A percentile compares a stretch with the other conserved stretches of the same genome.
Evolutionary conservation across 495 filamentous ascomycete species (phyloP).

Genomic region (Elasticomyces elasticus): DNA sequence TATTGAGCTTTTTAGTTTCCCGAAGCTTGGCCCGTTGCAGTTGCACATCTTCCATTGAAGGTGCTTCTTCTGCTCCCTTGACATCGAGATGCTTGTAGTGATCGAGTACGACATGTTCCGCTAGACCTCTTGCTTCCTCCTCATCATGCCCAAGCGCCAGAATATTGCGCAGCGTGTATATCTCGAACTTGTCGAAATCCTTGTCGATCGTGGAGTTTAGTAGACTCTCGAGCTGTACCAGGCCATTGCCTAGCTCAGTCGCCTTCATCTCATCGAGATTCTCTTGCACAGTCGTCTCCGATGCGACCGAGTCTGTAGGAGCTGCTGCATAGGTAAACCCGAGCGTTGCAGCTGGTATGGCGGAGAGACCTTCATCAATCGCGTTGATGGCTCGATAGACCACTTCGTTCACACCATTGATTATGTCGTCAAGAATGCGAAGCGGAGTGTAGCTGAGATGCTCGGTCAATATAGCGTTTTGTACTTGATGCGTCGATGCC

Average conservation of each 20-base stretch:
- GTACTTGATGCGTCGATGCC: slow-evolving; percentile 38
- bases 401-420: slow-evolving; percentile 87
- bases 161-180: slow-evolving; percentile 81
- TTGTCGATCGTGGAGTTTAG: slow-evolving; percentile 69
- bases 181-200: slow-evolving; percentile 70
- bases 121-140: slow-evolving; percentile 48
- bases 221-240: slow-evolving; percentile 90
- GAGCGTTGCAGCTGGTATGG: slow-evolving; percentile 57
- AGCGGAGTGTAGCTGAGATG: slow-evolving; percentile 91
- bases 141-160: slow-evolving; percentile 47
- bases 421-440: slow-evolving; percentile 89
- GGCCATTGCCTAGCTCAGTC: slow-evolving; percentile 76
- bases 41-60: slow-evolving; percentile 56
- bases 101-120: slow-evolving; percentile 64
- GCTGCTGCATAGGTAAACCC: slow-evolving; percentile 48
- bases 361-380: slow-evolving; percentile 68
- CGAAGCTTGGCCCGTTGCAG: slow-evolving; percentile 64
- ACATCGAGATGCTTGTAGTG: slow-evolving; percentile 64
- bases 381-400: slow-evolving; percentile 74
- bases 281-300: slow-evolving; percentile 34
- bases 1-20: slow-evolving; percentile 71
- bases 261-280: slow-evolving; percentile 48
- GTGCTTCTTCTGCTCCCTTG: slow-evolving; percentile 28
- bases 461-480: slow-evolving; percentile 79
- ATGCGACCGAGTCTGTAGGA: neutral